Evolutionary conservation across 1,284 basidiomycete species (phyloP).

Genomic region (Ganoderma lingzhi): DNA sequence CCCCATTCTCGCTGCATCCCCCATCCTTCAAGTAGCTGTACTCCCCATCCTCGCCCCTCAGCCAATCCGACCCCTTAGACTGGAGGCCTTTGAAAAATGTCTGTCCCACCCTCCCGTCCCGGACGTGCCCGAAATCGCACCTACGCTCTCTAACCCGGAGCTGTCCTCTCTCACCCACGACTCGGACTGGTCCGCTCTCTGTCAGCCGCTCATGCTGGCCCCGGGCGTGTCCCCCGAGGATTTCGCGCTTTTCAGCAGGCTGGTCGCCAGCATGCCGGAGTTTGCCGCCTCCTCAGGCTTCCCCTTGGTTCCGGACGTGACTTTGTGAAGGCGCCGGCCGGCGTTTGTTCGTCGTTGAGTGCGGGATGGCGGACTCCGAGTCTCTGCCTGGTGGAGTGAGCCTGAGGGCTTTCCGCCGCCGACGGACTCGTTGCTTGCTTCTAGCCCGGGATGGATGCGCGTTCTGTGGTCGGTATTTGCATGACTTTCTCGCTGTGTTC

Average conservation of each 20-base stretch:
- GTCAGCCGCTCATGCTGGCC: too few relatives aligned
- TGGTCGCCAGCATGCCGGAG: background rate
- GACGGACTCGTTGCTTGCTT: background rate
- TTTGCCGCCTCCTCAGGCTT: background rate
- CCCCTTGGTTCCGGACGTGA: background rate
- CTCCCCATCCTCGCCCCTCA: too few relatives aligned
- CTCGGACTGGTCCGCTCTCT: too few relatives aligned
- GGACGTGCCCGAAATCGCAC: too few relatives aligned
- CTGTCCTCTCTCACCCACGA: too few relatives aligned
- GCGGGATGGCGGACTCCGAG: background rate
- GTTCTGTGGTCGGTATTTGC: background rate
- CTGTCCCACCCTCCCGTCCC: background rate
- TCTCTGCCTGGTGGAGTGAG: background rate
- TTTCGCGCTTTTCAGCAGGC: background rate
- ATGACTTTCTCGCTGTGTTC: background rate
- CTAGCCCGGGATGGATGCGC: background rate
- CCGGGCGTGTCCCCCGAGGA: background rate
- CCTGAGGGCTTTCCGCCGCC: background rate
- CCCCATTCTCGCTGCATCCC: too few relatives aligned
- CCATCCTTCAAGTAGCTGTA: too few relatives aligned
- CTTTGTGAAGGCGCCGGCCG: background rate
- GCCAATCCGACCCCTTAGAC: too few relatives aligned
- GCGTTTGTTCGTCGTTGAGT: background rate
- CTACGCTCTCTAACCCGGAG: too few relatives aligned
- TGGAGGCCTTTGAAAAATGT: background rate